phyloP scores from a whole-genome alignment of 2,329 filamentous ascomycete genomes.

The Endoconidiophora laricicola region DNA sequence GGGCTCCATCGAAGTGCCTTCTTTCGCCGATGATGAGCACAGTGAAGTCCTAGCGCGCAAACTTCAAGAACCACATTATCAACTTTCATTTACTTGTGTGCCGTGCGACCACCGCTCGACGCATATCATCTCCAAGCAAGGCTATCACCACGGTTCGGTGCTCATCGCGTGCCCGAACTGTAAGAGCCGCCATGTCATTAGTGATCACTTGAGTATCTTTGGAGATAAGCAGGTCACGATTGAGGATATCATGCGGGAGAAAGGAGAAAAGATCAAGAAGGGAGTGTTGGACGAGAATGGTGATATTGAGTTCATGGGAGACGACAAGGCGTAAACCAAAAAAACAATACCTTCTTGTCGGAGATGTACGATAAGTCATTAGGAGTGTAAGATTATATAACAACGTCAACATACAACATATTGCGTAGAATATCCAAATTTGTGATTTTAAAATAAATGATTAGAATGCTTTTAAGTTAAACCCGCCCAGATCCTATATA shows the following conservation, averaged over 20 bases:
- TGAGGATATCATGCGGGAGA: conserved; percentile 61
- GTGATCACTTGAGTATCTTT: conserved; percentile 71
- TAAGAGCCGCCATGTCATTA: conserved; percentile 77
- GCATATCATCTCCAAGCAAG: conserved; percentile 82
- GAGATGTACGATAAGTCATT: not conserved
- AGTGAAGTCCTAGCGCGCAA: conserved; percentile 20
- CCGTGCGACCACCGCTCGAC: conserved; percentile 66
- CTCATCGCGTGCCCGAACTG: conserved; percentile 79
- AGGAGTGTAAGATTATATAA: too few relatives aligned
- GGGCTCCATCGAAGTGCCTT: too few relatives aligned
- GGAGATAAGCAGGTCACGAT: conserved; percentile 53
- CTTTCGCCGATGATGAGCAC: too few relatives aligned
- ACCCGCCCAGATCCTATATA: not conserved
- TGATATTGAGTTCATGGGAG: conserved; percentile 82
- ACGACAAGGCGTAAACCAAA: not conserved
- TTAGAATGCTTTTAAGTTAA: not conserved
- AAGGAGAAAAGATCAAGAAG: conserved; percentile 56
- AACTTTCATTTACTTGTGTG: conserved; percentile 83
- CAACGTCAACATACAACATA: too few relatives aligned
- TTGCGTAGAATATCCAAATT: too few relatives aligned
- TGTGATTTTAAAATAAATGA: conserved; percentile 6
- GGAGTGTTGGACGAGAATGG: conserved; percentile 58
- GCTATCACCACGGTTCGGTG: conserved; percentile 80
- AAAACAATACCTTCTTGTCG: not conserved
- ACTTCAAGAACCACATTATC: conserved; percentile 50